Conservation (phyloP, 148 eudicot genomes). For the Selenicereus undatus region DNA sequence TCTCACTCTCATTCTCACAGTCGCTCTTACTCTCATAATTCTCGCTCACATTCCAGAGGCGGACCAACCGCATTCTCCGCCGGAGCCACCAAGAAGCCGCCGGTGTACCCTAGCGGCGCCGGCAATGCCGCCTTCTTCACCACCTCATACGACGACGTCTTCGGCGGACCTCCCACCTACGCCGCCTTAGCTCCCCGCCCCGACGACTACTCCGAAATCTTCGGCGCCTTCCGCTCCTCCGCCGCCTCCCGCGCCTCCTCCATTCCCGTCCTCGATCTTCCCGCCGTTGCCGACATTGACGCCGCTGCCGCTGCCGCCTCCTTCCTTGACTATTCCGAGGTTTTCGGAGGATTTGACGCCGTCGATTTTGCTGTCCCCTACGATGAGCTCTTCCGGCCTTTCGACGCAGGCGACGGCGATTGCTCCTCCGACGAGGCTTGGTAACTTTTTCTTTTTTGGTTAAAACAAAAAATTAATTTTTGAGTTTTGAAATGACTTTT, state of each 20-base stretch:
- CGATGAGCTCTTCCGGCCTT: slow-evolving; percentile 45
- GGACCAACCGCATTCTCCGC: slow-evolving; percentile 28
- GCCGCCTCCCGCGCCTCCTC: slow-evolving; percentile 42
- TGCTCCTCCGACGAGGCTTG: slow-evolving; percentile 69
- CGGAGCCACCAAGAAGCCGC: slow-evolving; percentile 21
- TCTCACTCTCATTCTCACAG: slow-evolving; percentile 10
- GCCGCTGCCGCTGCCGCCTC: slow-evolving; percentile 31
- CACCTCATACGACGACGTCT: slow-evolving; percentile 79
- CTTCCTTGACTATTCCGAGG: slow-evolving; percentile 57
- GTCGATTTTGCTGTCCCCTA: slow-evolving; percentile 46
- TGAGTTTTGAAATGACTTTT: not conserved
- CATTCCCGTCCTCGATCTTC: slow-evolving; percentile 84
- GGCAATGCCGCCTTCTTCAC: slow-evolving; percentile 35
- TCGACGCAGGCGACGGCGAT: slow-evolving; percentile 25
- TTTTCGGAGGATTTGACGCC: slow-evolving; percentile 52
- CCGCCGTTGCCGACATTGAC: slow-evolving; percentile 33
- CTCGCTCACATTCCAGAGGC: slow-evolving; percentile 36
- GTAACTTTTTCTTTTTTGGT: slow-evolving; percentile 29
- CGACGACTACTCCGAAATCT: slow-evolving; percentile 84
- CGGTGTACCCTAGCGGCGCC: slow-evolving; percentile 25
- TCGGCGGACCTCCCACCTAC: slow-evolving; percentile 59
- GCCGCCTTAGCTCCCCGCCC: slow-evolving; percentile 66
- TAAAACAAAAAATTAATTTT: not conserved
- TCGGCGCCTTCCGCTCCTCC: slow-evolving; percentile 52
- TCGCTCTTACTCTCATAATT: slow-evolving; percentile 36